These are phyloP conservation scores for Hemileia vastatrix DNA, from an alignment of 1,284 basidiomycete species.

Conservation along the genomic window DNA sequence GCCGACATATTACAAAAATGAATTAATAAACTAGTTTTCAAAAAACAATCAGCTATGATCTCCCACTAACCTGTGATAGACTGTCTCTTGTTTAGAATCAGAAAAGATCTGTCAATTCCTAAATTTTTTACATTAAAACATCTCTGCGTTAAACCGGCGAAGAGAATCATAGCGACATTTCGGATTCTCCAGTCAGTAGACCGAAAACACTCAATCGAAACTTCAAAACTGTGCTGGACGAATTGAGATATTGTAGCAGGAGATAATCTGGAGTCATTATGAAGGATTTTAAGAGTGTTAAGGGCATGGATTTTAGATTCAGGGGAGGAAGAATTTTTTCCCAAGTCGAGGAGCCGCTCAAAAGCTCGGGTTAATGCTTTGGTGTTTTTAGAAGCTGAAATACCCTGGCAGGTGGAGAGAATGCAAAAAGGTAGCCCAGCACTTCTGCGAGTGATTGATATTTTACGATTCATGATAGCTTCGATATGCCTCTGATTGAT, in stretches of 20 bases:
- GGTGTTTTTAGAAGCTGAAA: conserved; percentile 4
- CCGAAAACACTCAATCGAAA: conserved; percentile 16
- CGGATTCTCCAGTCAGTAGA: conserved; percentile 20
- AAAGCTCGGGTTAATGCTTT: background rate
- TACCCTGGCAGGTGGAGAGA: conserved; percentile 17
- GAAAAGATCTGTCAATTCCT: conserved; percentile 5
- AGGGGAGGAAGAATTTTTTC: background rate
- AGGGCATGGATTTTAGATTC: conserved; percentile 15
- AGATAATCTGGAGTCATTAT: conserved; percentile 12
- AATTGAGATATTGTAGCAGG: conserved; percentile 8
- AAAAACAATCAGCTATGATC: background rate
- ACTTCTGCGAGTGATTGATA: conserved; percentile 22
- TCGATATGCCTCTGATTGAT: conserved; percentile 6
- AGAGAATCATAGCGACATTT: conserved; percentile 19
- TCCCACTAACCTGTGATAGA: conserved; percentile 15
- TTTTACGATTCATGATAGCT: conserved; percentile 15
- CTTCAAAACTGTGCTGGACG: conserved; percentile 14
- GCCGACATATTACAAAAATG: background rate
- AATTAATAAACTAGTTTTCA: background rate
- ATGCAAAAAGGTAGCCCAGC: conserved; percentile 21
- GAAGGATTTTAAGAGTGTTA: conserved; percentile 20
- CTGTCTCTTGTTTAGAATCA: conserved; percentile 12
- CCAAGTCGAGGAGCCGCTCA: conserved; percentile 1
- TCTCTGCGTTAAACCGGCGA: conserved; percentile 17
- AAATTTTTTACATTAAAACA: conserved; percentile 8